phyloP scores from a whole-genome alignment of 768 basidiomycete species.

The Clitopilus passeckerianus region DNA sequence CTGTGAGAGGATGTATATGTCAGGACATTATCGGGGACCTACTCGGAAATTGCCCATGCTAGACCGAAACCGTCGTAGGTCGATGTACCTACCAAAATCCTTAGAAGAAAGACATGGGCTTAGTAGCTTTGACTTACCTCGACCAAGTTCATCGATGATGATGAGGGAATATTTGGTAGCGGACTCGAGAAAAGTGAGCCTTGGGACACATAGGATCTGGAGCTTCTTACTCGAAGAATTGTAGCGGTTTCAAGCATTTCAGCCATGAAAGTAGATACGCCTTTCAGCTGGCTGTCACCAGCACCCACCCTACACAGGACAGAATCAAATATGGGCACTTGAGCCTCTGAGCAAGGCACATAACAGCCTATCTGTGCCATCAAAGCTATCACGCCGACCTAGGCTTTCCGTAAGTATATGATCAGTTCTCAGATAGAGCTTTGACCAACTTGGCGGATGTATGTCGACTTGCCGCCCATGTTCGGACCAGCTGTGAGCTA shows the following conservation, averaged over 20 bases:
- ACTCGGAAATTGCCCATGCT: conserved; percentile 99
- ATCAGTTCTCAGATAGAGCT: not conserved
- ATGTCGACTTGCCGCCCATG: conserved; percentile 98
- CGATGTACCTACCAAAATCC: conserved; percentile 65
- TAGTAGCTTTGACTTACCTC: conserved; percentile 43
- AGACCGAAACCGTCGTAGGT: conserved; percentile 97
- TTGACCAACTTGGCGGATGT: conserved; percentile 74
- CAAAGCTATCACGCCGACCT: conserved; percentile 90
- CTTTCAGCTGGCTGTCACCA: conserved; percentile 95
- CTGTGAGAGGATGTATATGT: not conserved
- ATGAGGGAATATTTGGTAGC: conserved; percentile 91
- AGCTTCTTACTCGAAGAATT: conserved; percentile 69
- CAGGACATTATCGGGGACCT: conserved; percentile 16
- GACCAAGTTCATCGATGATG: conserved; percentile 95
- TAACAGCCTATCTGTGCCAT: conserved; percentile 97
- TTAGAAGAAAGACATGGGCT: not conserved
- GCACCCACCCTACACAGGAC: conserved; percentile 95
- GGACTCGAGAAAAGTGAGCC: conserved; percentile 41
- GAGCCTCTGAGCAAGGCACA: conserved; percentile 86
- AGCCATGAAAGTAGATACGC: conserved; percentile 98
- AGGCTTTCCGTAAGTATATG: not conserved
- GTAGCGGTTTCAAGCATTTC: conserved; percentile 99
- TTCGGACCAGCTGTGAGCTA: conserved; percentile 78
- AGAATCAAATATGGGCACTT: conserved; percentile 91
- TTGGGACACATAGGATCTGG: not conserved